Evolutionary conservation across 139 green algal species (phyloP), one percentile per base, ranked within the genome.

Genomic region (Yamagishiella unicocca): DNA sequence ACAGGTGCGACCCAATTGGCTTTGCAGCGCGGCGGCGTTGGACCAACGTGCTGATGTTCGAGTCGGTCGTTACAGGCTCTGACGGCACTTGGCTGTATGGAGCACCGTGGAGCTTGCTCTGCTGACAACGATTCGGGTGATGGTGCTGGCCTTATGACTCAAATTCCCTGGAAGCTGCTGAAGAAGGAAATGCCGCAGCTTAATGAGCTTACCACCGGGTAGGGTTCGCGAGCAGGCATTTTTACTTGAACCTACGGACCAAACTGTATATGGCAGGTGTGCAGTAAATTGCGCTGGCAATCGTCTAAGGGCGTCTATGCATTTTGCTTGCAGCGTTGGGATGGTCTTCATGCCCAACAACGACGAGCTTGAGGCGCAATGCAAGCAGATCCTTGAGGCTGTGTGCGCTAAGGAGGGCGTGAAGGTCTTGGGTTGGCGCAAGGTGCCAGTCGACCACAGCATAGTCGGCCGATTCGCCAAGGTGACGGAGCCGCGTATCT

Each of bases 341-440:
- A 99, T 99, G 97, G 73, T 99, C 24, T 99, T 99, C 91, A 92
- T 99, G 88, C 98, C 98, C 62, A 96, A 98, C 75, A 92, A 99
- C 83, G 95, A 97, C 35, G 89, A 83, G 25, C 81, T 95, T 19
- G 96, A 96, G 90, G 92, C 91, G 12, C 67, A 96, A 83, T 92
- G 86, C 64, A 94, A 92, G 68, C 84, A 90, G 64, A 95, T 99
- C 67, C 87, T 97, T 37, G 95, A 99, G 85, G 76, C 93, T 31
- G 94, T 96, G 27, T 87, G 89, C 42, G 70, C 87, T 1, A 93
- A 96, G 78, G 97, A 98, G 89, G 93, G 92, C 24, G 94, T 99
- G 71, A 93, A 95, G 83, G 88, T 99, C 46, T 53, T 99, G 27
- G 98, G 93, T 50, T 99, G 96, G 96, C 92, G 98, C n/a, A 89